Base-by-base conservation (phyloP, 2,329 filamentous ascomycete species). In the Aspergillus transmontanensis region DNA sequence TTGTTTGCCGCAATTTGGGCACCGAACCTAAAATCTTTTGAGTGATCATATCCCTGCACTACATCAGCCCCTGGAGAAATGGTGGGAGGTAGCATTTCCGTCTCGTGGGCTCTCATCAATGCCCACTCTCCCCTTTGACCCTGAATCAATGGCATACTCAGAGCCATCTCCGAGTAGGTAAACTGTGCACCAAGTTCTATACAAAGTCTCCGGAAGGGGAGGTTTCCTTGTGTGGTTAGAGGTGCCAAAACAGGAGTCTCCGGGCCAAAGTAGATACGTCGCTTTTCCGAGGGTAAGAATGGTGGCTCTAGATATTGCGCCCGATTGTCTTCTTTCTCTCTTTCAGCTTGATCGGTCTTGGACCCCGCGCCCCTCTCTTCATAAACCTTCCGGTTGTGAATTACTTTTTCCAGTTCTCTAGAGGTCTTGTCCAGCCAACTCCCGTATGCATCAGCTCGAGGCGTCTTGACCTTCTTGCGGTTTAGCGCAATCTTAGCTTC, bases 121-220 rank as follows among this genome's bases (percentile, higher is more conserved):
- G 95, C 93, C 95, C 95, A 99, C 81, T 99, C 95, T 1, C 89
- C 85, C 79, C 94, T 96, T 67, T 91, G 87, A 41, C 95, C 95
- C 77, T 97, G 93, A 6, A 99, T 85, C 48, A 99, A 81, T 11
- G 94, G 94, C 78, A 96, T 82, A 32, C 92, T 89, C 86, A 99
- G 91, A 4, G 94, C 95, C 95, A 99, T 99, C 79, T 99, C 95
- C 0, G 94, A 98, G 82, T 97, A 99, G 0, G 95, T 99, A 56
- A 96, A 84, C 74, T 97, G 91, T 32, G 93, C 94, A 41, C 95
- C 95, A 28, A 98, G 85, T 60, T 94, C 90, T 14, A 93, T 89
- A 73, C 94, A 97, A 34, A 99, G 86, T 57, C 95, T 88, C 61
- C 95, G 90, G 82, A 97, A 99, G 1, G 95, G 95, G 55, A 98